phyloP scores from a whole-genome alignment of 257 asterid species.

The Solanum peruvianum region DNA sequence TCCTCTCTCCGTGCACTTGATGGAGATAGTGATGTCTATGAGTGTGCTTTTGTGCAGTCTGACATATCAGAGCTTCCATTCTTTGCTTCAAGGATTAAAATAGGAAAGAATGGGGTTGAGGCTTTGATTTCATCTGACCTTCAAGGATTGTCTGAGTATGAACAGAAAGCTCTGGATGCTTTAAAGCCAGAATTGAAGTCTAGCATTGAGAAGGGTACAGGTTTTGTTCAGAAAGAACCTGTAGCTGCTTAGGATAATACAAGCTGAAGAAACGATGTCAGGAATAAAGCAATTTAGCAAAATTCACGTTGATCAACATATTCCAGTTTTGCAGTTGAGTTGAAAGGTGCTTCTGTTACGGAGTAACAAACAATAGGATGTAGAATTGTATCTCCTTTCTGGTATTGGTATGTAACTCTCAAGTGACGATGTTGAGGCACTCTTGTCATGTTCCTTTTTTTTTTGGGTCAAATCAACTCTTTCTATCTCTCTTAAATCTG shows the following conservation, averaged over 20 bases:
- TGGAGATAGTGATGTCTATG: constrained; percentile 70
- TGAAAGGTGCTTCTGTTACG: constrained; percentile 10
- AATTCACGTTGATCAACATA: neutral
- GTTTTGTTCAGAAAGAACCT: constrained; percentile 50
- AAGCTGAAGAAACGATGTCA: constrained; percentile 7
- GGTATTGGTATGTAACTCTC: constrained; percentile 7
- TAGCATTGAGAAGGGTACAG: constrained; percentile 77
- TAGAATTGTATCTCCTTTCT: constrained; percentile 16
- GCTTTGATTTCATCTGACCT: constrained; percentile 62
- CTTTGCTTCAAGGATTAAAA: constrained; percentile 77
- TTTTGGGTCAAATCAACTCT: neutral
- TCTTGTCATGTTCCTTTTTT: neutral
- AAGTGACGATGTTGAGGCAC: constrained; percentile 5
- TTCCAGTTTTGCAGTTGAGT: constrained; percentile 44
- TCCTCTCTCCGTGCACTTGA: constrained; percentile 84
- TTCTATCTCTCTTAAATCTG: neutral
- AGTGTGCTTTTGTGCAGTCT: constrained; percentile 61
- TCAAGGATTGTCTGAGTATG: constrained; percentile 62
- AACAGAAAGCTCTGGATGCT: constrained; percentile 69
- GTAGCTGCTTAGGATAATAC: constrained; percentile 34
- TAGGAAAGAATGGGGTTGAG: constrained; percentile 72
- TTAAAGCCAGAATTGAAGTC: constrained; percentile 71
- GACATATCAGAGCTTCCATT: constrained; percentile 66
- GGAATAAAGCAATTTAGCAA: constrained; percentile 15
- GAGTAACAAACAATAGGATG: constrained; percentile 20